These are phyloP conservation scores for Rhizophagus sp. DNA, from an alignment of 192 early-diverging fungal genomes.

Conservation along the genomic window DNA sequence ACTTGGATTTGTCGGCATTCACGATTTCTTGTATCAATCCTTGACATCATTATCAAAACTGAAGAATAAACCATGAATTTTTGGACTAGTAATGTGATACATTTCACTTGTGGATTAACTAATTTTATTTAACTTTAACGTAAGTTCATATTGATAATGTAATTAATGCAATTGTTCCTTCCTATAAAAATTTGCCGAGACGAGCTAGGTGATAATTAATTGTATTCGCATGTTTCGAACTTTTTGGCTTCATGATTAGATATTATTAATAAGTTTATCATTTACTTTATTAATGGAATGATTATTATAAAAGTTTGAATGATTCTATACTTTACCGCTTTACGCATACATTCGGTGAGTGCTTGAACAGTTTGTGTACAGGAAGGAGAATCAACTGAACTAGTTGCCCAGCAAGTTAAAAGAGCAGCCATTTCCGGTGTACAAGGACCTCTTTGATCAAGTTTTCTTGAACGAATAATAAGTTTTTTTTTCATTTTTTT, in stretches of 20 bases:
- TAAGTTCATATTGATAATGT: too few species aligned
- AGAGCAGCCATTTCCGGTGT: slow-evolving; percentile 59
- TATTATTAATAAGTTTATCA: not conserved
- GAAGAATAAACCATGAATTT: not conserved
- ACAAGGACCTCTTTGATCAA: slow-evolving; percentile 54
- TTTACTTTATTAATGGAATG: not conserved
- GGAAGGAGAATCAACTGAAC: slow-evolving; percentile 53
- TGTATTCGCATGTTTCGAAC: slow-evolving; percentile 5
- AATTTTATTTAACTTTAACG: too few species aligned
- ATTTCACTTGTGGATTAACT: too few species aligned
- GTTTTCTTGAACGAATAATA: slow-evolving; percentile 58
- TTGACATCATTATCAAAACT: slow-evolving; percentile 22
- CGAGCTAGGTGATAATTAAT: slow-evolving; percentile 27
- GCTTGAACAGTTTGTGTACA: slow-evolving; percentile 51
- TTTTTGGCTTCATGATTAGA: not conserved
- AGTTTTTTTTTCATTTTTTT: slow-evolving; percentile 38
- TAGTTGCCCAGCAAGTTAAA: slow-evolving; percentile 62
- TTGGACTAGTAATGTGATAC: too few species aligned
- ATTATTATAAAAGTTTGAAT: too few species aligned
- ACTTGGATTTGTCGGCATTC: slow-evolving; percentile 2
- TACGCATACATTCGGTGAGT: slow-evolving; percentile 57
- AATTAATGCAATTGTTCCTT: not conserved
- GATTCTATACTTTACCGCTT: slow-evolving; percentile 46
- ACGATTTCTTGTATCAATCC: slow-evolving; percentile 17
- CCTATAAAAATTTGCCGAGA: slow-evolving; percentile 18